Base-by-base conservation (phyloP, 495 filamentous ascomycete genomes). In the Penicillium maclennaniae region DNA sequence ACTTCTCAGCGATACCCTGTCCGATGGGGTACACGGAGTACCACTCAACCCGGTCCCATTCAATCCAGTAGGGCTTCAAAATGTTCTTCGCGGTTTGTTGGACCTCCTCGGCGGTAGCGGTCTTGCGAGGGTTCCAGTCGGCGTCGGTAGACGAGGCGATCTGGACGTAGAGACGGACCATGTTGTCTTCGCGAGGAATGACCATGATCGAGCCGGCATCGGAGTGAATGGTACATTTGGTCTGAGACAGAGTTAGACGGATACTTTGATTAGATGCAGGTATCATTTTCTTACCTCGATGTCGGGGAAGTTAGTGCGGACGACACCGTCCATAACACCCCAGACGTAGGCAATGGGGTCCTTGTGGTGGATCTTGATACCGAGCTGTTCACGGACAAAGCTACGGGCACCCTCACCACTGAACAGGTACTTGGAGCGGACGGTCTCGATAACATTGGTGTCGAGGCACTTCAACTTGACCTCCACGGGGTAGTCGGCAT, bases 291-390 rank as follows among this genome's bases (percentile, higher is more conserved):
- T 62, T 60, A 74, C 73, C 70, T 75, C 75, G 82, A 95, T 85
- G 87, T 96, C 88, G 27, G 90, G 91, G 73, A 95, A 96, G 63
- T 85, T 76, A 9, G 90, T 93, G 26, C 73, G 76, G 16, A 89
- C 85, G 49, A 87, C 85, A 53, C 89, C 77, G 55, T 96, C 91
- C 84, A 95, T 87, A 43, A 95, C 90, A 68, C 91, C 91, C 86
- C 86, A 89, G 21, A 88, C 80, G 48, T 83, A 76, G 23, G 78
- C 72, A 45, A 86, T 83, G 16, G 81, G 83, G 55, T 85, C 82
- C 67, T 83, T 84, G 68, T 85, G 79, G 43, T 67, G 76, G 47
- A 86, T 79, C 61, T 78, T 65, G 44, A 86, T 78, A 16, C 73
- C 78, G 20, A 86, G 69, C 58, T 83, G 69, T 46, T 85, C 76